Conservation (phyloP, 768 basidiomycete species). For the Termitomyces heimii region DNA sequence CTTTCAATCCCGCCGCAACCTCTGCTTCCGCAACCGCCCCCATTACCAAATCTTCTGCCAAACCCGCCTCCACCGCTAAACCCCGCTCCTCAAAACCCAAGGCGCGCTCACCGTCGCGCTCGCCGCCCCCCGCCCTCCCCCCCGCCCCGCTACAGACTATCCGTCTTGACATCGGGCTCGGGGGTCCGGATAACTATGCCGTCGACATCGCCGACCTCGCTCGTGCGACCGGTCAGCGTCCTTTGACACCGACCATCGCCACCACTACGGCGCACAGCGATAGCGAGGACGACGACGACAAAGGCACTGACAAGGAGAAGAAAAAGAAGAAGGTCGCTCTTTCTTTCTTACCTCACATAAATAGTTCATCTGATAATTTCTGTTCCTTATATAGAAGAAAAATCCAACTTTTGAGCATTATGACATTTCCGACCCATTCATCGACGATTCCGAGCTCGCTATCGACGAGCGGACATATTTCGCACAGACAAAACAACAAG, state of each 20-base stretch:
- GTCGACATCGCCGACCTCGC: slow-evolving; percentile 50
- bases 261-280: slow-evolving; percentile 37
- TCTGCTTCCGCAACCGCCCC: neutral
- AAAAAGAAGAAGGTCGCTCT: slow-evolving; percentile 27
- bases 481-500: slow-evolving; percentile 87
- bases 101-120: slow-evolving; percentile 17
- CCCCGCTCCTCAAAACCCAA: slow-evolving; percentile 43
- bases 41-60: slow-evolving; percentile 5
- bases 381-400: slow-evolving; percentile 33
- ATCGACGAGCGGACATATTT: slow-evolving; percentile 89
- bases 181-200: slow-evolving; percentile 61
- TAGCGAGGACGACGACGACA: slow-evolving; percentile 41
- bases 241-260: slow-evolving; percentile 17
- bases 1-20: neutral
- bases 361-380: neutral
- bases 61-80: slow-evolving; percentile 28
- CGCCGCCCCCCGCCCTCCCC: slow-evolving; percentile 32
- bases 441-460: slow-evolving; percentile 93
- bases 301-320: slow-evolving; percentile 17
- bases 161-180: slow-evolving; percentile 53
- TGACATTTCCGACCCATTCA: slow-evolving; percentile 89
- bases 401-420: slow-evolving; percentile 70
- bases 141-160: slow-evolving; percentile 48
- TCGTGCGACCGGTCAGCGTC: slow-evolving; percentile 52
- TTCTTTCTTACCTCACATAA: neutral